Evolutionary conservation across 345 rosid genomes (phyloP), one percentile per base, ranked within the genome.

Genomic region (Pistacia atlantica): DNA sequence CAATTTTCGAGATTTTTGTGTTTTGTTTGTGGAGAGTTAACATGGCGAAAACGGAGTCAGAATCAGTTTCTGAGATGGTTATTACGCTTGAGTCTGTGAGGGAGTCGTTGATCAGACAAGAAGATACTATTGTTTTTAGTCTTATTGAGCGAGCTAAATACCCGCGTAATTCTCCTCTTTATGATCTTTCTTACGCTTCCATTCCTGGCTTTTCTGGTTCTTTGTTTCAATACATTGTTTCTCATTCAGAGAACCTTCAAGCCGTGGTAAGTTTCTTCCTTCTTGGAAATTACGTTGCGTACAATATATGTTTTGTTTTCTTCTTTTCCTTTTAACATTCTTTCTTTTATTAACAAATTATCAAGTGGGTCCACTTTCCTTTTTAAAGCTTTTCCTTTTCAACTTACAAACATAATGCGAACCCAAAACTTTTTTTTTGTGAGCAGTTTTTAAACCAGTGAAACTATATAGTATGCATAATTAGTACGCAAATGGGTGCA

Each of bases 131-230:
- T 74, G 75, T 95, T 38, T 91, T 90, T 80, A 76, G 83, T 77
- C 83, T 93, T 59, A 86, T 95, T n/a, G 97, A 93, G 82, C 88
- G 99, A 84, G 87, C 96, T 28, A 87, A 80, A 78, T 88, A 81
- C 54, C 98, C 92, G 0, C 68, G 80, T 18, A 95, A 95, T 75
- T 65, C 85, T 56, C 78, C 72, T 17, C 61, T 87, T 0, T 89
- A 91, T 42, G 65, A 83, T 12, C 80, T 73, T 4, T 69, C 81
- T 48, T 66, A 42, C 5, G 68, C 71, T 46, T 81, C 82, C 42
- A 68, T 88, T 79, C 87, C 90, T 25, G 88, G 77, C 17, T 84
- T 63, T 70, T 72, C 79, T 20, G 87, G 82, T 69, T 90, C 97
- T 13, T 77, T 93, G 77, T 74, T 83, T 10, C 85, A 89, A 51